Conservation (phyloP, 371 early-diverging fungal genomes). For the Nematocida ausubeli region DNA sequence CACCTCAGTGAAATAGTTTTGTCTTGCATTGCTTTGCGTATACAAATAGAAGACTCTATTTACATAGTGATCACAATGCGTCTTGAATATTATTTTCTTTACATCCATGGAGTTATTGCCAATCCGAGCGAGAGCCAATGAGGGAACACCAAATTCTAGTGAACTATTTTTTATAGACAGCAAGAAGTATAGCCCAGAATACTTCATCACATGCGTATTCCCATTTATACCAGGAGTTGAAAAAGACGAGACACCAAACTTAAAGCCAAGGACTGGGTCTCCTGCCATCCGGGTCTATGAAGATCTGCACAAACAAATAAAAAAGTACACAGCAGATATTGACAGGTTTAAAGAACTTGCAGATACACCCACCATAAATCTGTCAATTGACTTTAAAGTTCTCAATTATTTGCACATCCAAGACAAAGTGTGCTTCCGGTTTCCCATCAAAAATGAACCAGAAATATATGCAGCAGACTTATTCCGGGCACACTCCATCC, state of each 20-base stretch:
- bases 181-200: conserved; percentile 14
- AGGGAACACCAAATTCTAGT: not conserved
- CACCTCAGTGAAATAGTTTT: not conserved
- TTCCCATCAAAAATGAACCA: conserved; percentile 35
- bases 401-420: not conserved
- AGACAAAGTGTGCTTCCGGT: conserved; percentile 15
- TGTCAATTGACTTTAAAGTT: conserved; percentile 30
- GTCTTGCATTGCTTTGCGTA: conserved; percentile 6
- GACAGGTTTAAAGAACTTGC: not conserved
- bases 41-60: conserved; percentile 45
- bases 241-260: conserved; percentile 14
- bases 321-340: conserved; percentile 30
- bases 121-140: conserved; percentile 7
- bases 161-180: conserved; percentile 43
- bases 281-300: not conserved
- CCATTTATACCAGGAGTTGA: not conserved
- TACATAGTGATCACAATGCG: not conserved
- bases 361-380: not conserved
- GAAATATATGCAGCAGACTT: conserved; percentile 48
- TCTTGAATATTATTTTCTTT: conserved; percentile 57
- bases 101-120: conserved; percentile 41
- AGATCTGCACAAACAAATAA: conserved; percentile 28
- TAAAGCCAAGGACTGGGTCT: not conserved
- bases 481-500: conserved; percentile 9
- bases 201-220: conserved; percentile 21